phyloP scores from a whole-genome alignment of 768 basidiomycete species.

The Dioszegia hungarica region DNA sequence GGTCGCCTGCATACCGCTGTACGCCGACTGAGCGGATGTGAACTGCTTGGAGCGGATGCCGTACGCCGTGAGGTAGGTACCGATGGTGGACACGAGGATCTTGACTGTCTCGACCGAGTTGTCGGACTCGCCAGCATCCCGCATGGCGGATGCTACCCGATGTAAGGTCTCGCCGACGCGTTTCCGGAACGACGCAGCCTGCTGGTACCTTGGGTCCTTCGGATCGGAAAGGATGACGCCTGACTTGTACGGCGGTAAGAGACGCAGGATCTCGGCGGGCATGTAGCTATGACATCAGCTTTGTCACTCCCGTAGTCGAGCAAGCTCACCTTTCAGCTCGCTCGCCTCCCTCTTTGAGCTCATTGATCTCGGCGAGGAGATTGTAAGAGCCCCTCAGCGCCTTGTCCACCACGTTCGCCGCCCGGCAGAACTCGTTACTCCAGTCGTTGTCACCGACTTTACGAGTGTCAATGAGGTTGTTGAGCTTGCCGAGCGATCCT shows the following conservation, averaged over 20 bases:
- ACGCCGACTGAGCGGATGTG: constrained; percentile 27
- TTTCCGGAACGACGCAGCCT: constrained; percentile 57
- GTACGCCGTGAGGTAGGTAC: constrained; percentile 41
- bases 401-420: constrained; percentile 66
- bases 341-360: constrained; percentile 57
- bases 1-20: constrained; percentile 22
- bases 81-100: constrained; percentile 40
- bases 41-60: constrained; percentile 43
- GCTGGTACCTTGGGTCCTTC: constrained; percentile 62
- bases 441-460: constrained; percentile 64
- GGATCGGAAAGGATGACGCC: constrained; percentile 68
- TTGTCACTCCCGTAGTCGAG: background rate
- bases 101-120: constrained; percentile 63
- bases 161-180: constrained; percentile 70
- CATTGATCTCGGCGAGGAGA: constrained; percentile 32
- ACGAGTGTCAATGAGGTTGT: constrained; percentile 58
- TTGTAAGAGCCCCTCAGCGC: constrained; percentile 63
- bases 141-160: constrained; percentile 62
- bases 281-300: constrained; percentile 19
- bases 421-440: constrained; percentile 84
- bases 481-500: constrained; percentile 54
- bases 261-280: constrained; percentile 66
- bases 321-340: constrained; percentile 34
- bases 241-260: constrained; percentile 59
- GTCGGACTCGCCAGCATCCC: constrained; percentile 60